Conservation (phyloP, 192 early-diverging fungal genomes). For the Rhizoclosmatium globosum region DNA sequence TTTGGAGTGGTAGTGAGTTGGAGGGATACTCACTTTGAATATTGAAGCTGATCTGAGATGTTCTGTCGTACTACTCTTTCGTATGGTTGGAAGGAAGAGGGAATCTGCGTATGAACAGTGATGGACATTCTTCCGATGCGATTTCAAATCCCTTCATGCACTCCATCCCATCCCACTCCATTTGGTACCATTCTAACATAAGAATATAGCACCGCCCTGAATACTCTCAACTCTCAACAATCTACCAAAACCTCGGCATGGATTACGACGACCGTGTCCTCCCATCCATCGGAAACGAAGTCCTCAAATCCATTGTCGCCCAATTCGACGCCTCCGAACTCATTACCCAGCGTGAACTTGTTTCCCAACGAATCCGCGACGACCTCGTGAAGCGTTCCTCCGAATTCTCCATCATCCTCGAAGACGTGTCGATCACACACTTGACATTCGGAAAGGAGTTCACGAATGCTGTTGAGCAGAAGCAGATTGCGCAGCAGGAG, state of each 20-base stretch:
- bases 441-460: conserved; percentile 99
- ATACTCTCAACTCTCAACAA: conserved; percentile 72
- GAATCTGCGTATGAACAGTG: background rate
- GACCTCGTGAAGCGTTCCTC: conserved; percentile 90
- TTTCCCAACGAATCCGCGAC: conserved; percentile 91
- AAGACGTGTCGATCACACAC: conserved; percentile 99
- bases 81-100: conserved; percentile 32
- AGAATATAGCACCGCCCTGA: conserved; percentile 80
- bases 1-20: no score
- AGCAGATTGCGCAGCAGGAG: conserved; percentile 86
- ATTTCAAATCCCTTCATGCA: background rate
- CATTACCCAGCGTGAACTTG: conserved; percentile 94
- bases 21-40: no score
- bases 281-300: conserved; percentile 98
- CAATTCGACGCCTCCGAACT: conserved; percentile 98
- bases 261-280: conserved; percentile 99
- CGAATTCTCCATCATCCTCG: conserved; percentile 96
- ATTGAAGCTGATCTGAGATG: no score
- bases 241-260: conserved; percentile 91
- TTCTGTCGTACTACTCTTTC: conserved; percentile 3
- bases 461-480: conserved; percentile 84
- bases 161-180: no score
- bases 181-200: no score
- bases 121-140: background rate
- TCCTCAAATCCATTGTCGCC: conserved; percentile 96